These are phyloP conservation scores for Friedmanniomyces simplex DNA, from an alignment of 495 filamentous ascomycete genomes.

Conservation along the genomic window DNA sequence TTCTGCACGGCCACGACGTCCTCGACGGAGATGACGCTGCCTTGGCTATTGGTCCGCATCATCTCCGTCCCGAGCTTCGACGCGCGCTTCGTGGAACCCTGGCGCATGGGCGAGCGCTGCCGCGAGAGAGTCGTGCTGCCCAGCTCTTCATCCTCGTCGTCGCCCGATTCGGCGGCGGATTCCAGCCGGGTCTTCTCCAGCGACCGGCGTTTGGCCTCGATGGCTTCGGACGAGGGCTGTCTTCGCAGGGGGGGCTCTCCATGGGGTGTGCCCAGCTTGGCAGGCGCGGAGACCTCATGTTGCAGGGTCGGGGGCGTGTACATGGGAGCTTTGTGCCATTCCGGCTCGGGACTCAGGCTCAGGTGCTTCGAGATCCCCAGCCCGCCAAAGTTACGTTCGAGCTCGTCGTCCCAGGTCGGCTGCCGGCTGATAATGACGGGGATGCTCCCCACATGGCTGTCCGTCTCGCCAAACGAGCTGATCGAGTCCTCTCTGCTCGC, in stretches of 20 bases:
- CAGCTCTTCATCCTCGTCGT: slow-evolving; percentile 91
- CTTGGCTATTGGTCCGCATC: slow-evolving; percentile 89
- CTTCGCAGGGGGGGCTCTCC: slow-evolving; percentile 41
- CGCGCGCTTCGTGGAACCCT: slow-evolving; percentile 29
- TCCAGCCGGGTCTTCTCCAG: slow-evolving; percentile 66
- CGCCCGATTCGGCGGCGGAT: slow-evolving; percentile 76
- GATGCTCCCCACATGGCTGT: slow-evolving; percentile 64
- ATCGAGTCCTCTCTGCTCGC: slow-evolving; percentile 79
- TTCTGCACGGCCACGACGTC: slow-evolving; percentile 28
- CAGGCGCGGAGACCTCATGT: slow-evolving; percentile 57
- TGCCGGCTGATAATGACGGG: slow-evolving; percentile 64
- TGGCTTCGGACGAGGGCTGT: slow-evolving; percentile 65
- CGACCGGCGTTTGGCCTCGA: slow-evolving; percentile 64
- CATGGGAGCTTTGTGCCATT: slow-evolving; percentile 22
- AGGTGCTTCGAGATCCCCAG: slow-evolving; percentile 55
- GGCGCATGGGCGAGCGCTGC: slow-evolving; percentile 45
- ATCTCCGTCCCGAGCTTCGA: slow-evolving; percentile 88
- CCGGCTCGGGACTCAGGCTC: slow-evolving; percentile 10
- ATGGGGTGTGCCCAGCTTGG: slow-evolving; percentile 42
- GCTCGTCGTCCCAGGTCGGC: slow-evolving; percentile 58
- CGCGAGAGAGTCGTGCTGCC: slow-evolving; percentile 42
- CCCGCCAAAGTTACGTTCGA: slow-evolving; percentile 41
- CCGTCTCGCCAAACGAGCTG: slow-evolving; percentile 74
- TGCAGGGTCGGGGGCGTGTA: slow-evolving; percentile 40
- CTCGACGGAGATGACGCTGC: slow-evolving; percentile 55